Base-by-base conservation (phyloP, 2,329 filamentous ascomycete genomes). In the Alternaria tenuissima region DNA sequence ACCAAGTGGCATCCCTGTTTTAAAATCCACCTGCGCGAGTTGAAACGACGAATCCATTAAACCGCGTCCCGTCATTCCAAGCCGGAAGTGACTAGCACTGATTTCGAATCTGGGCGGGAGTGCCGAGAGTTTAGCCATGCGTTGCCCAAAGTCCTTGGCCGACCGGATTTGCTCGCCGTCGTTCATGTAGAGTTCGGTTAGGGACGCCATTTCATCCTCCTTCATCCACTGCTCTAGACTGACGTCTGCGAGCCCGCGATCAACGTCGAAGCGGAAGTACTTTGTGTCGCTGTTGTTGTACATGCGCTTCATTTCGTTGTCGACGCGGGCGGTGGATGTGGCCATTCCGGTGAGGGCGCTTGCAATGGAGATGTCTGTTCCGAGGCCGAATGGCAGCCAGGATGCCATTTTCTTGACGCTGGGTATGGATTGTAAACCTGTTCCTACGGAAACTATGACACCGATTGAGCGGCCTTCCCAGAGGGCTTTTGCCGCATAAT, bases 401-500 rank as follows among this genome's bases (percentile, higher is more conserved):
- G 71, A 71, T 5, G 73, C 72, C 53, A 74, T 72, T 34, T 78
- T 77, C 55, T 75, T 68, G 34, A 80, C 76, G 14, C 70, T 74
- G 4, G 78, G 75, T 16, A 79, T 76, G n/a, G 72, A 77, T 57
- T 80, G 77, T 0, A 79, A 66, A 0, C 78, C 67, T 16, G 79
- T 79, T 7, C 78, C 78, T 8, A 80, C 72, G 1, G 76, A 79
- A 3, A 79, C 75, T n/a, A 79, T 77, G 34, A 80, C 69, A 7
- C 78, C 78, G 32, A 79, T 78, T 0, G 67, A 68, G 55, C 78
- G 65, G 54, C 75, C 63, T 64, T 76, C 68, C 75, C 73, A 81
- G 11, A 80, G 70, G 0, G 76, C 72, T 65, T 80, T 81, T 5
- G 80, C 73, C 44, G 85, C 84, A 47, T 79, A 72, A 52, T 86